Conservation (phyloP, 2,329 filamentous ascomycete species). For the Fonsecaea erecta region DNA sequence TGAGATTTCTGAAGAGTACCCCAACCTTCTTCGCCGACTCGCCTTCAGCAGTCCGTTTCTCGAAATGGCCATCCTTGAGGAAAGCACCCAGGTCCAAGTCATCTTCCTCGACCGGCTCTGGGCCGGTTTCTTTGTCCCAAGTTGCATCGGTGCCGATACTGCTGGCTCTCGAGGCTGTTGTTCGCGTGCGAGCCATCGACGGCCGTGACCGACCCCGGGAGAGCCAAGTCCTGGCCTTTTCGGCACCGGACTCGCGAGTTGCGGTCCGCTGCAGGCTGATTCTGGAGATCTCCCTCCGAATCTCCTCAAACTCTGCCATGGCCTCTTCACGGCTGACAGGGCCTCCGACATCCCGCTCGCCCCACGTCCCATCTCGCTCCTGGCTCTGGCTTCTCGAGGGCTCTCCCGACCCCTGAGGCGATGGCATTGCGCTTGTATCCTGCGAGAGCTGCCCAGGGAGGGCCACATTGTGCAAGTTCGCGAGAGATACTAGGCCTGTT, state of each 20-base stretch:
- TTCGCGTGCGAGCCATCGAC: slow-evolving; percentile 21
- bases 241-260: slow-evolving; percentile 31
- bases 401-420: slow-evolving; percentile 12
- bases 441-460: slow-evolving; percentile 14
- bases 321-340: slow-evolving; percentile 58
- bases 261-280: slow-evolving; percentile 53
- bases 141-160: slow-evolving; percentile 47
- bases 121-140: slow-evolving; percentile 45
- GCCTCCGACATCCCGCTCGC: slow-evolving; percentile 63
- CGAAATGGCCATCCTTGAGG: slow-evolving; percentile 74
- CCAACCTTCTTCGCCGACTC: slow-evolving; percentile 76
- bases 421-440: slow-evolving; percentile 22
- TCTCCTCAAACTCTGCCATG: slow-evolving; percentile 64
- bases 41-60: slow-evolving; percentile 68
- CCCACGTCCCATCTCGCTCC: slow-evolving; percentile 59
- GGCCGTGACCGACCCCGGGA: slow-evolving; percentile 37
- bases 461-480: slow-evolving; percentile 28
- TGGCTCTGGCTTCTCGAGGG: slow-evolving; percentile 17
- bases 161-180: slow-evolving; percentile 27
- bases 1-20: slow-evolving; percentile 75
- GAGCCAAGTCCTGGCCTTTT: slow-evolving; percentile 39
- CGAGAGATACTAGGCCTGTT: slow-evolving; percentile 11
- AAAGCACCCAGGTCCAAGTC: slow-evolving; percentile 73
- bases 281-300: slow-evolving; percentile 60
- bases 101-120: slow-evolving; percentile 40